phyloP scores from a whole-genome alignment of 768 basidiomycete genomes.

The button mushroom (Agaricus bisporus) region DNA sequence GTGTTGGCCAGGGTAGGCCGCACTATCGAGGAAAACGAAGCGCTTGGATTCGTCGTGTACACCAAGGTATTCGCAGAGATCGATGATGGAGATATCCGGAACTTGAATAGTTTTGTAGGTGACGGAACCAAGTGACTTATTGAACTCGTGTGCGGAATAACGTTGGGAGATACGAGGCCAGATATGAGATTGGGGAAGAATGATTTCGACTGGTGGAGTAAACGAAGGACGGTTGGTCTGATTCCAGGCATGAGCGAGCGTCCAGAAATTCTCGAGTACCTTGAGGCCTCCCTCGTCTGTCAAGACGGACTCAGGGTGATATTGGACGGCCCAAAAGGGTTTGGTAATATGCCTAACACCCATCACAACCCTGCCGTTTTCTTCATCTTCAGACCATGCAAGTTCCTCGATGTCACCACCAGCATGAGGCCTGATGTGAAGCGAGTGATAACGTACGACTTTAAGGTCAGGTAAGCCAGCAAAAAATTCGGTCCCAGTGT shows the following conservation, averaged over 20 bases:
- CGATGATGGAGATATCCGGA: constrained; percentile 32
- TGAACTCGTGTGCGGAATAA: constrained; percentile 16
- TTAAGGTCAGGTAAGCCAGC: constrained; percentile 43
- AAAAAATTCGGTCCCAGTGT: constrained; percentile 57
- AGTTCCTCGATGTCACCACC: constrained; percentile 54
- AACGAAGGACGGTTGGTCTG: constrained; percentile 29
- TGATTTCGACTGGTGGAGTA: constrained; percentile 30
- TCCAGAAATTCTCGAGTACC: constrained; percentile 72
- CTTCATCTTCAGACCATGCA: constrained; percentile 68
- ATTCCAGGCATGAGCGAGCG: constrained; percentile 56
- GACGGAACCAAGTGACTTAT: constrained; percentile 24
- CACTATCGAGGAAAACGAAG: constrained; percentile 76
- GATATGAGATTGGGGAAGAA: constrained; percentile 31
- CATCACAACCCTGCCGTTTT: constrained; percentile 72
- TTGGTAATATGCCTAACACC: constrained; percentile 53
- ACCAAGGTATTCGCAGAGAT: constrained; percentile 58
- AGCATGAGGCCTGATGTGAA: constrained; percentile 47
- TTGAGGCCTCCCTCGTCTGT: constrained; percentile 65
- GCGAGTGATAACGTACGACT: constrained; percentile 78
- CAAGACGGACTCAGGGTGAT: constrained; percentile 81
- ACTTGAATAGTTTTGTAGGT: constrained; percentile 29
- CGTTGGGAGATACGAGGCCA: constrained; percentile 48
- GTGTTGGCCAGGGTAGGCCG: constrained; percentile 66
- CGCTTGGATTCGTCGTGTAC: constrained; percentile 50
- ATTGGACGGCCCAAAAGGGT: constrained; percentile 87